phyloP scores from a whole-genome alignment of 208 protist genomes.

The Trypanosoma boissoni region DNA sequence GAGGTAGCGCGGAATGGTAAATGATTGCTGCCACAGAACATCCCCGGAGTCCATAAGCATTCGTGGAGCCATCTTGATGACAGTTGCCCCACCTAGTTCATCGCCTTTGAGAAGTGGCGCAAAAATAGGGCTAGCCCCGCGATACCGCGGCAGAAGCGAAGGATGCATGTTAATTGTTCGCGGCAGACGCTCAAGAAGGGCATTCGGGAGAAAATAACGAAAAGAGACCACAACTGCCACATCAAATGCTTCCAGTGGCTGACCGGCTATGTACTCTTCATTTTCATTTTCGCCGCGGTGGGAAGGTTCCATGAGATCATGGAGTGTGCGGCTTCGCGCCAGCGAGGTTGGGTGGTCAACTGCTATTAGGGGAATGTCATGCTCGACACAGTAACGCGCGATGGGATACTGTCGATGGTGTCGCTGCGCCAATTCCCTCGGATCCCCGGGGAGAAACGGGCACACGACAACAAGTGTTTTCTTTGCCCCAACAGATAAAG shows the following conservation, averaged over 20 bases:
- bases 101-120: slow-evolving; percentile 78
- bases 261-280: slow-evolving; percentile 21
- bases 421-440: slow-evolving; percentile 26
- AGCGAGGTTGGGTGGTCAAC: slow-evolving; percentile 73
- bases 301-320: slow-evolving; percentile 37
- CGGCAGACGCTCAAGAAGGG: slow-evolving; percentile 55
- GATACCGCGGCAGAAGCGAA: slow-evolving; percentile 81
- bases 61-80: slow-evolving; percentile 59
- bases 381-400: slow-evolving; percentile 60
- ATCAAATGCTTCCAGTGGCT: slow-evolving; percentile 56
- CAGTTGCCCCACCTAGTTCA: slow-evolving; percentile 56
- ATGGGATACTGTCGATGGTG: slow-evolving; percentile 77
- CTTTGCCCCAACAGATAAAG: background rate
- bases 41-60: slow-evolving; percentile 78
- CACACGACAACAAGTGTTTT: slow-evolving; percentile 70
- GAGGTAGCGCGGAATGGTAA: slow-evolving; percentile 64
- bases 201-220: slow-evolving; percentile 78
- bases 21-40: slow-evolving; percentile 70
- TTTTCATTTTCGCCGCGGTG: background rate
- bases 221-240: slow-evolving; percentile 84
- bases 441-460: slow-evolving; percentile 54
- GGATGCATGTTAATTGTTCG: slow-evolving; percentile 89
- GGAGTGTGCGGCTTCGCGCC: slow-evolving; percentile 41
- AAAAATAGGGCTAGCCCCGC: slow-evolving; percentile 88
- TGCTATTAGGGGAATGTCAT: slow-evolving; percentile 56